Evolutionary conservation across 2,329 filamentous ascomycete species (phyloP), one percentile per base, ranked within the genome.

Genomic region (Pseudopyricularia javanii): DNA sequence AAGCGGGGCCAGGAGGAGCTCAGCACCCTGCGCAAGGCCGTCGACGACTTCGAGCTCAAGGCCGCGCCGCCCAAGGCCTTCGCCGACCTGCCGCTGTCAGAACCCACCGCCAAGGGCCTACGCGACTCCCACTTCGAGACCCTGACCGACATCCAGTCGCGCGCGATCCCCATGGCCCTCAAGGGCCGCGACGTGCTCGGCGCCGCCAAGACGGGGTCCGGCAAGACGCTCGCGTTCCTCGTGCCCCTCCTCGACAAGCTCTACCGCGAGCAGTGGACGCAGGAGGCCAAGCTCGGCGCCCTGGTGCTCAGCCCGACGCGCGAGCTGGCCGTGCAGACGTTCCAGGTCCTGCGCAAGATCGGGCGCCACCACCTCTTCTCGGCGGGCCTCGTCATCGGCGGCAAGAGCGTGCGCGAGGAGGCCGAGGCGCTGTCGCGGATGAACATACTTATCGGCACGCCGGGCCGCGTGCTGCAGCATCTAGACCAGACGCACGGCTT

Each of bases 401-500:
- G 93, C 40, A 95, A 95, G 75, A 91, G 80, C 65, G 64, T 96
- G 61, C 84, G 87, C 63, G 91, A 96, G 62, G 82, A 98, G 70
- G 83, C 88, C 24, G 88, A 94, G 60, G 79, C 91, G 33, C 66
- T 98, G 55, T 80, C 82, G 3, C 81, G 89, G 58, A 97, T 98
- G 91, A 98, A 97, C 65, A 97, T 98, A 49, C 71, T 98, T 26
- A 89, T 98, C 9, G 95, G 91, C 63, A 98, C 93, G 1, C 93
- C 93, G 0, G 93, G 93, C 2, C 82, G 93, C 34, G 95, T 98
- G 78, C 71, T 97, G 60, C 93, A 98, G 68, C 93, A 98, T 67
- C 74, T 98, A 62, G 91, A 95, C 62, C 91, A 96, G 72, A 97
- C 91, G 0, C 88, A 89, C 1, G 83, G 85, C 17, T 86, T 98